These are phyloP conservation scores for Cladosporium velox DNA, from an alignment of 2,329 filamentous ascomycete species.

Conservation along the genomic window DNA sequence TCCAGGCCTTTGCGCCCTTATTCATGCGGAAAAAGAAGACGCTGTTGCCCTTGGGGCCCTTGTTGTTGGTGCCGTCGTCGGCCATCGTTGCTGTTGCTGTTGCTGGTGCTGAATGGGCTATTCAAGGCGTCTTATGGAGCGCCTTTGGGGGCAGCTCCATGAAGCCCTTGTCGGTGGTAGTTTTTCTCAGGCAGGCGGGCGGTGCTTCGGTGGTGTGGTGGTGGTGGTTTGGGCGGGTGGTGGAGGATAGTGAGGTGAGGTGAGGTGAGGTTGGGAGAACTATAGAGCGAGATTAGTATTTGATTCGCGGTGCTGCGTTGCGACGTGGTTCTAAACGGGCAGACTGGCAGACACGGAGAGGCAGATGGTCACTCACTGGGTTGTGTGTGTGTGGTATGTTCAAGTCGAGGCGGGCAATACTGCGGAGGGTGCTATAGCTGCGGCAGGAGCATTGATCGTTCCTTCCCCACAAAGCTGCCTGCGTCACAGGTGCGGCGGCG, in stretches of 20 bases:
- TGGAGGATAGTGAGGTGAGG: background rate
- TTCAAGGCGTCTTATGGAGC: conserved; percentile 36
- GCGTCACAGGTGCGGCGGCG: conserved; percentile 14
- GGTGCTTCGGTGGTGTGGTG: background rate
- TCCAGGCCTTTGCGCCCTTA: conserved; percentile 55
- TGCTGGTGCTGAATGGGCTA: conserved; percentile 23
- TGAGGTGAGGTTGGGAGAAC: background rate
- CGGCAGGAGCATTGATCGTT: conserved; percentile 13
- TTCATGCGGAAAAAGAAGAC: conserved; percentile 37
- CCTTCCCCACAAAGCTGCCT: conserved; percentile 18
- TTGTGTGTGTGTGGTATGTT: background rate
- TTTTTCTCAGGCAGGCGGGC: background rate
- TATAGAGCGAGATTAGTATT: conserved; percentile 3
- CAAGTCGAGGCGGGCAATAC: conserved; percentile 3
- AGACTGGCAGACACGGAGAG: background rate
- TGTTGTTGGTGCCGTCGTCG: conserved; percentile 22
- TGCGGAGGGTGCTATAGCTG: conserved; percentile 14
- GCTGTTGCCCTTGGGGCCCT: conserved; percentile 10
- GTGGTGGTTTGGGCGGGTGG: background rate
- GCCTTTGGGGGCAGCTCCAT: conserved; percentile 33
- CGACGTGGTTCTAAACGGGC: background rate
- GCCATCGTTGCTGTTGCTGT: conserved; percentile 26
- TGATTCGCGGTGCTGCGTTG: background rate
- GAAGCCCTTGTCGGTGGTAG: conserved; percentile 2
- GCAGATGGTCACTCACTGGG: background rate